A percentile compares a stretch with the other conserved stretches of the same genome.
Conservation (phyloP, 345 rosid genomes). For the Anastatica hierochuntica region DNA sequence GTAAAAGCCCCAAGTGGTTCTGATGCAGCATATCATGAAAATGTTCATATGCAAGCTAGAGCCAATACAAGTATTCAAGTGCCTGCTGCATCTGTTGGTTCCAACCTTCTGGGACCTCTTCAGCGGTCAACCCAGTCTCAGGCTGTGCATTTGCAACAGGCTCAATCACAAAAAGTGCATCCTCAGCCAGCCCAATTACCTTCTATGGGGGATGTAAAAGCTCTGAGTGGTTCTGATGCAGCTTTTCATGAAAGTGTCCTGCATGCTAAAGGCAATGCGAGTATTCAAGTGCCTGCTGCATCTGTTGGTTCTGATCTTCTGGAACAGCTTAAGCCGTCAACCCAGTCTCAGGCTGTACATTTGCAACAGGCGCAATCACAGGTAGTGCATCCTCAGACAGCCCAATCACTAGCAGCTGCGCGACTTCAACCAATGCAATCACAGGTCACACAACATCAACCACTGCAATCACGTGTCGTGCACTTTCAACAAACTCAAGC, state of each 20-base stretch:
- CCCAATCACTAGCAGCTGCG: slow-evolving; percentile 14
- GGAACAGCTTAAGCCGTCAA: slow-evolving; percentile 8
- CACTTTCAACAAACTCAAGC: slow-evolving; percentile 32
- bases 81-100: too few species aligned
- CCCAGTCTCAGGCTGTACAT: slow-evolving; percentile 24
- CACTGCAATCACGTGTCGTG: slow-evolving; percentile 35
- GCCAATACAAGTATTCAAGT: slow-evolving; percentile 32
- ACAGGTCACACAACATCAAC: slow-evolving; percentile 21
- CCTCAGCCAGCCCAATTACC: too few species aligned
- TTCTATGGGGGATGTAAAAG: too few species aligned
- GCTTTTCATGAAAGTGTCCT: too few species aligned
- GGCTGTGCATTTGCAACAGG: too few species aligned
- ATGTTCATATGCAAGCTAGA: slow-evolving; percentile 27
- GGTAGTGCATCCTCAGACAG: slow-evolving; percentile 15
- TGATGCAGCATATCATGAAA: slow-evolving; percentile 35
- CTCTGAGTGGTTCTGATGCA: too few species aligned
- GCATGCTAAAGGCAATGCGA: too few species aligned
- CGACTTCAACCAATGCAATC: slow-evolving; percentile 22
- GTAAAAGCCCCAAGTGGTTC: slow-evolving; percentile 30
- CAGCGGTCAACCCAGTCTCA: too few species aligned
- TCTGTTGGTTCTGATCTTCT: slow-evolving; percentile 31
- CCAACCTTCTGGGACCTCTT: too few species aligned
- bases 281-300: too few species aligned
- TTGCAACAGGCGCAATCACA: slow-evolving; percentile 22
- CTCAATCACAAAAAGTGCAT: too few species aligned